Percentiles rank a stretch among this genome's conserved stretches.
These are phyloP conservation scores for Paraphoma sp. DNA, from an alignment of 2,329 filamentous ascomycete genomes.

Conservation along the genomic window DNA sequence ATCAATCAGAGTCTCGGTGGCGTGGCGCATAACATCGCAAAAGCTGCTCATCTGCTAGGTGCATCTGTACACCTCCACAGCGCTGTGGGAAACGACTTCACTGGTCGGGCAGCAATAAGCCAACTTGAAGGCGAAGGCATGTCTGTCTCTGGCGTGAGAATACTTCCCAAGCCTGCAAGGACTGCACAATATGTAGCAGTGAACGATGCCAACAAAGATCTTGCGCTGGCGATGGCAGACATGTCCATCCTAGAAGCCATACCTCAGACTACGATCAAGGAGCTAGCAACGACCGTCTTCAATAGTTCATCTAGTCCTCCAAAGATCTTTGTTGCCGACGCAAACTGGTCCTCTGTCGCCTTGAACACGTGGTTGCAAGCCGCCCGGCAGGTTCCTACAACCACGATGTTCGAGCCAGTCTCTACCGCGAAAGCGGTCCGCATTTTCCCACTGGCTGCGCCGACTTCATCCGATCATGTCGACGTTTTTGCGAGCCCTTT, in stretches of 20 bases:
- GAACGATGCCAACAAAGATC: slow-evolving; percentile 81
- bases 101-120: slow-evolving; percentile 75
- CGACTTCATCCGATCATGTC: slow-evolving; percentile 74
- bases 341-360: slow-evolving; percentile 76
- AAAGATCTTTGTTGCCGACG: slow-evolving; percentile 85
- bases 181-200: slow-evolving; percentile 93
- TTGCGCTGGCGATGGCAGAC: slow-evolving; percentile 94
- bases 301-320: slow-evolving; percentile 47
- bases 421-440: slow-evolving; percentile 78
- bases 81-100: slow-evolving; percentile 78
- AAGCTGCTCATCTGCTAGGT: slow-evolving; percentile 76
- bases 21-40: slow-evolving; percentile 89
- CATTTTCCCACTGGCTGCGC: slow-evolving; percentile 62
- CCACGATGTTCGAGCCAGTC: slow-evolving; percentile 85
- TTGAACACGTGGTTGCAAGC: slow-evolving; percentile 73
- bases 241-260: slow-evolving; percentile 78
- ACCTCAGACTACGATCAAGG: slow-evolving; percentile 22
- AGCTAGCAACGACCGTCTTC: slow-evolving; percentile 22
- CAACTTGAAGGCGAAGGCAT: slow-evolving; percentile 71
- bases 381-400: slow-evolving; percentile 50
- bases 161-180: slow-evolving; percentile 56
- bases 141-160: slow-evolving; percentile 66
- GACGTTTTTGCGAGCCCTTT: slow-evolving; percentile 67
- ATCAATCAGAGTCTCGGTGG: slow-evolving; percentile 88
- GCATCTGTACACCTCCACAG: slow-evolving; percentile 76